phyloP scores from a whole-genome alignment of 140 eudicot species.

The Erigeron philadelphicus region DNA sequence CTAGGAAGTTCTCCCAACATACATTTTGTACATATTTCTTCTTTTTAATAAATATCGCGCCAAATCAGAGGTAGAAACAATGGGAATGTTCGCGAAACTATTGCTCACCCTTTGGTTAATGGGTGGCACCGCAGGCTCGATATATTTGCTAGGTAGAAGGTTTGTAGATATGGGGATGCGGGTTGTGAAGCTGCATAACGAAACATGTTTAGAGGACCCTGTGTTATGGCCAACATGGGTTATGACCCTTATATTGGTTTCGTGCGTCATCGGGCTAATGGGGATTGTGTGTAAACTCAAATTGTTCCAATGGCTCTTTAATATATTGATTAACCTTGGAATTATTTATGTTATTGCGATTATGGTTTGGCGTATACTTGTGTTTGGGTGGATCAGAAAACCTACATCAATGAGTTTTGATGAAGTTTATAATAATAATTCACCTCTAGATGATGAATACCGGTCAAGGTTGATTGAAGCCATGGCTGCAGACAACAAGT shows the following conservation, averaged over 20 bases:
- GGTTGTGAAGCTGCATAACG: constrained; percentile 30
- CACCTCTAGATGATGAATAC: constrained; percentile 35
- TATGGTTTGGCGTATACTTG: constrained; percentile 36
- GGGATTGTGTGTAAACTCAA: constrained; percentile 32
- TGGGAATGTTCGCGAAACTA: constrained; percentile 29
- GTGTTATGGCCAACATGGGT: constrained; percentile 40
- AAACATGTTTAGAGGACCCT: constrained; percentile 40
- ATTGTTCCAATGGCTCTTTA: constrained; percentile 31
- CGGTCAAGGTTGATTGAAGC: constrained; percentile 26
- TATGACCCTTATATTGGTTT: constrained; percentile 29
- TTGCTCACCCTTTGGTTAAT: constrained; percentile 37
- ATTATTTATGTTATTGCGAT: constrained; percentile 28
- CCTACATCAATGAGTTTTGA: constrained; percentile 27
- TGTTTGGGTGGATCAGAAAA: constrained; percentile 33
- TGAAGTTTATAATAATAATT: constrained; percentile 29
- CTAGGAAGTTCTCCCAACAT: not conserved
- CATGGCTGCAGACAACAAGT: constrained; percentile 27
- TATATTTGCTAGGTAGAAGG: constrained; percentile 31
- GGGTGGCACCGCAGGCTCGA: constrained; percentile 37
- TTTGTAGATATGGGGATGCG: constrained; percentile 32
- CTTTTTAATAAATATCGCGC: not conserved
- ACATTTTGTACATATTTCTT: not conserved
- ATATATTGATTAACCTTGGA: constrained; percentile 25
- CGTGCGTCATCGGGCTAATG: constrained; percentile 34
- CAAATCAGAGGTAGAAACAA: not conserved